Conservation (phyloP, 163 green algal species). For the Trebouxiophyceae sp. region DNA sequence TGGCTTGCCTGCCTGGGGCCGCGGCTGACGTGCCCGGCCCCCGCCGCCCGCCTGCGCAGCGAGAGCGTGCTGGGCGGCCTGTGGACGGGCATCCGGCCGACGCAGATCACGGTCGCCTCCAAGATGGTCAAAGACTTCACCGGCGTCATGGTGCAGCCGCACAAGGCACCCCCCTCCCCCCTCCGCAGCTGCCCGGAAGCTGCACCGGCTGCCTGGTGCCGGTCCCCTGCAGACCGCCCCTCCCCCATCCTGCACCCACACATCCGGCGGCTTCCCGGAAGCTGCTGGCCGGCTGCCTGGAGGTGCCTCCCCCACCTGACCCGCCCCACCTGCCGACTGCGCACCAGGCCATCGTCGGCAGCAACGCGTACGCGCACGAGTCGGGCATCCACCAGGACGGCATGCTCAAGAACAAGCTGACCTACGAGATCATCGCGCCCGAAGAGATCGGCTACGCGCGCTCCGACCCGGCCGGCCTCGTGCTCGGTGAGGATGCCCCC, state of each 20-base stretch:
- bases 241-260: too few relatives aligned
- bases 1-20: too few relatives aligned
- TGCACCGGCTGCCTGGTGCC: too few relatives aligned
- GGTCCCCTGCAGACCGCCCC: too few relatives aligned
- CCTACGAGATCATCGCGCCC: conserved; percentile 98
- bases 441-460: conserved; percentile 85
- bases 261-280: too few relatives aligned
- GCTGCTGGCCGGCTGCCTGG: too few relatives aligned
- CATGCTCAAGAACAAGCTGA: conserved; percentile 92
- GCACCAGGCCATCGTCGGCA: conserved; percentile 91
- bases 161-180: conserved; percentile 62
- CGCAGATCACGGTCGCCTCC: conserved; percentile 77
- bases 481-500: conserved; percentile 63
- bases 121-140: conserved; percentile 91
- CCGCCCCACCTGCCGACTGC: too few relatives aligned
- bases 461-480: conserved; percentile 64
- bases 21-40: too few relatives aligned
- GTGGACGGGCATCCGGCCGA: conserved; percentile 80
- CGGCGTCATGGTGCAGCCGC: conserved; percentile 95
- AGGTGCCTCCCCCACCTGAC: too few relatives aligned
- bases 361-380: conserved; percentile 97
- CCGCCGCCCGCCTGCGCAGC: too few relatives aligned
- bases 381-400: conserved; percentile 95
- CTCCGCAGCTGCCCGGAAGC: not conserved
- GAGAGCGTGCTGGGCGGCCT: conserved; percentile 86